Percentiles rank a stretch among this genome's conserved stretches.
Conservation (phyloP, 371 early-diverging fungal genomes). For the Rhizopus delemar region DNA sequence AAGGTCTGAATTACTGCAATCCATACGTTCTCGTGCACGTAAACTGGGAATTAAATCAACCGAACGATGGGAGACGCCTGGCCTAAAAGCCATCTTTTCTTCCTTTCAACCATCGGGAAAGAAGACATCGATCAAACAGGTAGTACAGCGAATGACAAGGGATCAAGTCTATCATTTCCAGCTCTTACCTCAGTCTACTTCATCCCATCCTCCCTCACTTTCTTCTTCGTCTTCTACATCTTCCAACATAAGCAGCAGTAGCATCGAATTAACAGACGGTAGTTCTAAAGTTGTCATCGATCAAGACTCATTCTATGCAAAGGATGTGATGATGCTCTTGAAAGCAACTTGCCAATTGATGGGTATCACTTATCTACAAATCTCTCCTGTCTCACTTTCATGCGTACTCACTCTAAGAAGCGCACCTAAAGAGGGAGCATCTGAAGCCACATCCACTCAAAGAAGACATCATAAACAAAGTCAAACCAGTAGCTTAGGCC, state of each 20-base stretch:
- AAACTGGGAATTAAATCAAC: conserved; percentile 37
- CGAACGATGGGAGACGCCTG: conserved; percentile 38
- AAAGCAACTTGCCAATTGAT: conserved; percentile 43
- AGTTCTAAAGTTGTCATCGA: too few relatives aligned
- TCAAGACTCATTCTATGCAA: conserved; percentile 8
- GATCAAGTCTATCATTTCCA: conserved; percentile 47
- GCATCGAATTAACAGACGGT: conserved; percentile 4
- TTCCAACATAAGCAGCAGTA: conserved; percentile 21
- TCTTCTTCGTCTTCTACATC: conserved; percentile 29
- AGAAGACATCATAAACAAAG: conserved; percentile 13
- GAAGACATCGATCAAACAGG: conserved; percentile 24
- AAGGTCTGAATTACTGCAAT: conserved; percentile 43
- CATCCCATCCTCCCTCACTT: conserved; percentile 29
- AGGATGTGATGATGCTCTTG: conserved; percentile 35
- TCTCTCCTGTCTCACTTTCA: conserved; percentile 21
- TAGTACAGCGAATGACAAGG: conserved; percentile 38
- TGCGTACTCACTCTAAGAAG: conserved; percentile 42
- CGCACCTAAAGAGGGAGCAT: not conserved
- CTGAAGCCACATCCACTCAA: not conserved
- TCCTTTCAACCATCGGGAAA: conserved; percentile 11
- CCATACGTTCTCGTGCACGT: conserved; percentile 33
- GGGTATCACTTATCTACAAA: conserved; percentile 44
- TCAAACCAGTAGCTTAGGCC: conserved; percentile 22
- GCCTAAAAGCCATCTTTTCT: conserved; percentile 20
- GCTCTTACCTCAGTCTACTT: conserved; percentile 11